Base-by-base conservation (phyloP, 2,329 filamentous ascomycete genomes). In the Penicillium italicum region DNA sequence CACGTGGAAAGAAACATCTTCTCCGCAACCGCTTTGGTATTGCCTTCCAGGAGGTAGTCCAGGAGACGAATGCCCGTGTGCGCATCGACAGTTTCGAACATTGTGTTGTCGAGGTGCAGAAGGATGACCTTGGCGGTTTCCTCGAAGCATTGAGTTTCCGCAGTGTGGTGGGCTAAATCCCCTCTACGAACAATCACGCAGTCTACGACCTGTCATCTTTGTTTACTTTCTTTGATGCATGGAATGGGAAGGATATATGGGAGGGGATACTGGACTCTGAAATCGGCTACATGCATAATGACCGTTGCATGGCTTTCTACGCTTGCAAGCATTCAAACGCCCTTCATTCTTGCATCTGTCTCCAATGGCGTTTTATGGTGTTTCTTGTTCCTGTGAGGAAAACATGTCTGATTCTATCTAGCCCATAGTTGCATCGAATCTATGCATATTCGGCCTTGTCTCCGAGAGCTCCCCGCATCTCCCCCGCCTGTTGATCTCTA, bases 61-160 rank as follows among this genome's bases (percentile, higher is more conserved):
- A 88, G 49, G 91, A 97, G 78, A 97, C 93, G 16, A 94, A 87
- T 56, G 90, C 93, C 0, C 79, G 92, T 16, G 91, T 97, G 20
- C 81, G 91, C 57, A 95, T 97, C 69, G 94, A 99, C 74, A 95
- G 90, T 72, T 99, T 99, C 68, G 94, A 99, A 75, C 90, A 96
- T 72, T 96, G 91, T 68, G 94, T 97, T 8, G 92, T 97, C 44
- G 94, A 99, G 72, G 93, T 99, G n/a, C 87, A 87, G 75, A 97
- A 96, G 78, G 94, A 97, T 70, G 94, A 97, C 74, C 77, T 99
- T 28, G 85, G 86, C 16, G 90, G 88, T 0, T 99, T 99, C 72
- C 78, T 99, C 62, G 94, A 99, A 77, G 87, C 88, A 53, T 74
- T 99, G 70, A 97, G 92, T 75, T 87, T 91, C 82, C 96, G 95